Conservation (phyloP, 805 yeast species). For the Metschnikowia noctiluminum region DNA sequence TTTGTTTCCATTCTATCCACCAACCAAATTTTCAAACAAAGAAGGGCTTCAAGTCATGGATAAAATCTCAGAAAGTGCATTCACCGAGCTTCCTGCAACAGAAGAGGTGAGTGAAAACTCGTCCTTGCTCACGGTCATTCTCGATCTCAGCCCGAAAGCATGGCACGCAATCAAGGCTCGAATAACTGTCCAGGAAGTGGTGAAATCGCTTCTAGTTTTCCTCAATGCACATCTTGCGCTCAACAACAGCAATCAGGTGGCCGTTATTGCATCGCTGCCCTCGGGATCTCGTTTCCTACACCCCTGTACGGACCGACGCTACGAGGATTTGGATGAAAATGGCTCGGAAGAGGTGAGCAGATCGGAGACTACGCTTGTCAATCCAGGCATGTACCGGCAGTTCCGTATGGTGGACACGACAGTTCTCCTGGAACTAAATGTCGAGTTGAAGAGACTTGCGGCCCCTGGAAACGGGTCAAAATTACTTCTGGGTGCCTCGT, state of each 20-base stretch:
- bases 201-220: slow-evolving; percentile 67
- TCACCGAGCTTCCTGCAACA: slow-evolving; percentile 31
- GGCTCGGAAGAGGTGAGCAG: slow-evolving; percentile 12
- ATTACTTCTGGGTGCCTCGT: slow-evolving; percentile 25
- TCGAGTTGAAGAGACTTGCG: slow-evolving; percentile 24
- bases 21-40: too few relatives aligned
- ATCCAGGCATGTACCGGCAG: slow-evolving; percentile 76
- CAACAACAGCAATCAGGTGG: slow-evolving; percentile 79
- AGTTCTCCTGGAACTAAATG: slow-evolving; percentile 56
- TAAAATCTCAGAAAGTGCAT: slow-evolving; percentile 61
- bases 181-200: slow-evolving; percentile 53
- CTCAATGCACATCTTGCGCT: slow-evolving; percentile 85
- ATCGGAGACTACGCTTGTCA: slow-evolving; percentile 23
- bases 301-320: slow-evolving; percentile 44
- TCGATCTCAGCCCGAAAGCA: slow-evolving; percentile 73
- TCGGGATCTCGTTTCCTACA: slow-evolving; percentile 66
- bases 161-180: slow-evolving; percentile 53
- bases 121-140: slow-evolving; percentile 69
- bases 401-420: slow-evolving; percentile 76
- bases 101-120: slow-evolving; percentile 48
- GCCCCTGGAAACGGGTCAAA: slow-evolving; percentile 13
- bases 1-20: too few relatives aligned
- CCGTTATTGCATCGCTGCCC: slow-evolving; percentile 74
- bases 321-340: slow-evolving; percentile 12
- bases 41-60: slow-evolving; percentile 43